Percentiles rank a stretch among this genome's conserved stretches.
These are phyloP conservation scores for Starmerella cellae DNA, from an alignment of 805 yeast genomes.

Conservation along the genomic window DNA sequence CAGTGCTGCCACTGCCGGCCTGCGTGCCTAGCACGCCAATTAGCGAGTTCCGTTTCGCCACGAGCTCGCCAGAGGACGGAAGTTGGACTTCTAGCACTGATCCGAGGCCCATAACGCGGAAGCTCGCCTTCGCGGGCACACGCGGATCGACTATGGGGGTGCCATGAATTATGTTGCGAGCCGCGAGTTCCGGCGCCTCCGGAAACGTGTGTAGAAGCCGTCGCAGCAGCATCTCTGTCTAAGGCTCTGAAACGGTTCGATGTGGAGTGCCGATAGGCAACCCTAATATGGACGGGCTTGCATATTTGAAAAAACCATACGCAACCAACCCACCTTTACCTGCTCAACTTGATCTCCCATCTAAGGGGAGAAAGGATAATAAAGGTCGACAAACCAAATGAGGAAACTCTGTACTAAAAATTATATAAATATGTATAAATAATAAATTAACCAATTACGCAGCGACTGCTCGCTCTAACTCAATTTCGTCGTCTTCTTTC, in stretches of 20 bases:
- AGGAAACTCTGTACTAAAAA: too few species aligned
- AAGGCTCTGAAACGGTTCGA: neutral
- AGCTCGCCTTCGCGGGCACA: slow-evolving; percentile 13
- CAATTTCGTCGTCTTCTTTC: neutral
- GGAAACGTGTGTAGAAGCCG: slow-evolving; percentile 19
- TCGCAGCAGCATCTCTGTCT: neutral
- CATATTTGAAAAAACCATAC: too few species aligned
- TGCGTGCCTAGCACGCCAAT: slow-evolving; percentile 17
- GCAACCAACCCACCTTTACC: too few species aligned
- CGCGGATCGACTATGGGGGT: slow-evolving; percentile 19
- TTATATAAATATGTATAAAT: too few species aligned
- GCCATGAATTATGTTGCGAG: slow-evolving; percentile 15
- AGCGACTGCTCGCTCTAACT: neutral
- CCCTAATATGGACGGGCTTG: too few species aligned
- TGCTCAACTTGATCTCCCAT: too few species aligned
- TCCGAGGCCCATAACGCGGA: slow-evolving; percentile 52
- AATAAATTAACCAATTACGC: too few species aligned
- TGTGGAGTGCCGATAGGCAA: neutral
- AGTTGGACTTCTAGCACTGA: slow-evolving; percentile 78
- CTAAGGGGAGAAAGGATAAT: too few species aligned
- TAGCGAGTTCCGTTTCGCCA: slow-evolving; percentile 17
- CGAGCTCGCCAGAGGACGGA: slow-evolving; percentile 29
- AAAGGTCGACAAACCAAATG: too few species aligned
- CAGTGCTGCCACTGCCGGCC: neutral
- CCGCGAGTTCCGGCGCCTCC: slow-evolving; percentile 19